phyloP scores from a whole-genome alignment of 169 alveolate species.

The Eimeria falciformis region DNA sequence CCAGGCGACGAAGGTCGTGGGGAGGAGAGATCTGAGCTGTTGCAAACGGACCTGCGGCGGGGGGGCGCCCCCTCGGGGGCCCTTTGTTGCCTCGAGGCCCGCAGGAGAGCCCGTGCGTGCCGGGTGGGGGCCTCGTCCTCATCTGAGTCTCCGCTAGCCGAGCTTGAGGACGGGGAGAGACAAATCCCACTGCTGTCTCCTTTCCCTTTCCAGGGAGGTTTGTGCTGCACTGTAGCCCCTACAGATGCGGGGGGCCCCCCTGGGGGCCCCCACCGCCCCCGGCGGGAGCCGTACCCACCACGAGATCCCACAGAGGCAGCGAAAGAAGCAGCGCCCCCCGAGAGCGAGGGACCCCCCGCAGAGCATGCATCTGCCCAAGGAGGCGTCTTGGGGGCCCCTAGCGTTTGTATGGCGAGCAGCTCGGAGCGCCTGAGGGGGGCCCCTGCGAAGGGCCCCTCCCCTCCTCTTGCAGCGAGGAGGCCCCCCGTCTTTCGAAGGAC shows the following conservation, averaged over 20 bases:
- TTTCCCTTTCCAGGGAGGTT: slow-evolving; percentile 48
- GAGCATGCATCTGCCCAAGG: not conserved
- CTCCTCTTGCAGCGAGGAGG: slow-evolving; percentile 13
- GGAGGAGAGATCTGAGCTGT: not conserved
- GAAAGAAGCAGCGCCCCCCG: not conserved
- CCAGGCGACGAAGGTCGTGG: not conserved
- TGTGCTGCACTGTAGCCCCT: not conserved
- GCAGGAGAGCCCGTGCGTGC: slow-evolving; percentile 3
- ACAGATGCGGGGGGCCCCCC: not conserved
- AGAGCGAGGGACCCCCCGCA: not conserved
- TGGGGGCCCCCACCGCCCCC: slow-evolving; percentile 42
- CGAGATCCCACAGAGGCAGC: not conserved
- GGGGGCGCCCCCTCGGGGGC: not conserved
- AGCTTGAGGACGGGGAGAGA: slow-evolving; percentile 34
- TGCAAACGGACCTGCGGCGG: not conserved
- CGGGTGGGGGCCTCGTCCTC: slow-evolving; percentile 48
- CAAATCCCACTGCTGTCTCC: slow-evolving; percentile 37
- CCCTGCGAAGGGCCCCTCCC: slow-evolving; percentile 7
- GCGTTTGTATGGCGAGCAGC: not conserved
- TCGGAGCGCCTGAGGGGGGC: slow-evolving; percentile 1
- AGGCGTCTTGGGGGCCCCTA: not conserved
- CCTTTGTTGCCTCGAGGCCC: slow-evolving; percentile 4
- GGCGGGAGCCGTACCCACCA: not conserved
- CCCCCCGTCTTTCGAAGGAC: not conserved
- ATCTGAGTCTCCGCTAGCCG: slow-evolving; percentile 23